phyloP scores from a whole-genome alignment of 1,284 basidiomycete genomes.

The Exobasidium rhododendri region DNA sequence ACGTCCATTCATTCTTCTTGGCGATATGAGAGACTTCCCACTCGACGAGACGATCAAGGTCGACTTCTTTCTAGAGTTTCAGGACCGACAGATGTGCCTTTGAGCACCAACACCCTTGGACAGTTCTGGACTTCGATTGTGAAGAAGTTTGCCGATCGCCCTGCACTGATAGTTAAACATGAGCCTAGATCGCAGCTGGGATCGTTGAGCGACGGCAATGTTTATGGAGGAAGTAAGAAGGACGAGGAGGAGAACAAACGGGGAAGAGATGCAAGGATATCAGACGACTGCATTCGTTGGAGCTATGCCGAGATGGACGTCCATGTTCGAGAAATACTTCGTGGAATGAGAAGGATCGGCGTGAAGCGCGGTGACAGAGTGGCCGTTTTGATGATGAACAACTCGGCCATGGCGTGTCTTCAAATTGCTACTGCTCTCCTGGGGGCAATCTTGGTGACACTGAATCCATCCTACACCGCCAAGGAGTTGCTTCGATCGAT shows the following conservation, averaged over 20 bases:
- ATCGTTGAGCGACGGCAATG: slow-evolving; percentile 40
- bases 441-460: slow-evolving; percentile 73
- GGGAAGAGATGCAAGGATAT: slow-evolving; percentile 32
- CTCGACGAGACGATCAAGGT: slow-evolving; percentile 8
- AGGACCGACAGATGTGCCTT: slow-evolving; percentile 64
- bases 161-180: slow-evolving; percentile 67
- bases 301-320: slow-evolving; percentile 68
- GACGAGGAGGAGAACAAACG: no score
- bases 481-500: slow-evolving; percentile 67
- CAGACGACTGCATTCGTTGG: slow-evolving; percentile 70
- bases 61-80: slow-evolving; percentile 36
- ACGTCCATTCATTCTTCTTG: no score
- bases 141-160: slow-evolving; percentile 59
- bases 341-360: slow-evolving; percentile 66
- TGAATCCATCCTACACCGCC: slow-evolving; percentile 75
- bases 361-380: slow-evolving; percentile 74
- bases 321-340: slow-evolving; percentile 67
- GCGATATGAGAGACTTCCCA: background rate
- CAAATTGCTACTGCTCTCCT: slow-evolving; percentile 79
- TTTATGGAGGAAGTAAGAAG: background rate
- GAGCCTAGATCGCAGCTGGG: slow-evolving; percentile 65
- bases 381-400: slow-evolving; percentile 68
- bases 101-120: slow-evolving; percentile 65
- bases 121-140: slow-evolving; percentile 67
- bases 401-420: slow-evolving; percentile 70